Base-by-base conservation (phyloP, 805 yeast species). In the Yamadazyma endophytica region DNA sequence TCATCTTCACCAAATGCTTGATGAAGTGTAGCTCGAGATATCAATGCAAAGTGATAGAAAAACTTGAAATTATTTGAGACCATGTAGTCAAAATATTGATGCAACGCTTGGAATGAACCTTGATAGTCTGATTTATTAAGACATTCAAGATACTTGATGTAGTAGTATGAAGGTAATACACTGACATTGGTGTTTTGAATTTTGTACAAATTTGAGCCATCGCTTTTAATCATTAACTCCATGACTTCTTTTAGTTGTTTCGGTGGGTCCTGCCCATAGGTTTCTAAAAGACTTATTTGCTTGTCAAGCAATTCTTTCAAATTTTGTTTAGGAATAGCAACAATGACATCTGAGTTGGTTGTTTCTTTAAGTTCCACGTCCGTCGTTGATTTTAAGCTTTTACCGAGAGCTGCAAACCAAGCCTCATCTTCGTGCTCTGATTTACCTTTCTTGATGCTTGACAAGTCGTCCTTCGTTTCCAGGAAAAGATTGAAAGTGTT, bases 11-110 rank as follows among this genome's bases (percentile, higher is more conserved):
- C 77, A 50, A 82, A 83, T 31, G 72, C 73, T 14, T 81, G 79
- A 42, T 85, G 87, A 24, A 84, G 57, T 0, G 83, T 67, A 0
- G 92, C 94, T 28, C 82, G 58, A 2, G 83, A 78, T 13, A 85
- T 64, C 19, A 86, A 60, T 1, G 94, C 89, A 52, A 81, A 80
- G 48, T 85, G 95, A 46, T 83, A 85, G 42, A 77, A 77, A 26
- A 72, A 68, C 35, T 75, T 75, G 20, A 77, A 75, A 40, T 72
- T 72, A 35, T 70, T 73, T 7, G 87, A 76, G 55, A 82, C 77
- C 77, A 81, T 77, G 46, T 83, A 82, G 53, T 84, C 94, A 51
- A 79, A 84, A 76, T 45, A 84, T 51, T 46, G 79, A 59, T 58
- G 79, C 61, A 53, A 72, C 26, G 49, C 73, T 32, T 57, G 58